Evolutionary conservation across 2,329 filamentous ascomycete species (phyloP).

Genomic region (Davidsoniella eucalypti): DNA sequence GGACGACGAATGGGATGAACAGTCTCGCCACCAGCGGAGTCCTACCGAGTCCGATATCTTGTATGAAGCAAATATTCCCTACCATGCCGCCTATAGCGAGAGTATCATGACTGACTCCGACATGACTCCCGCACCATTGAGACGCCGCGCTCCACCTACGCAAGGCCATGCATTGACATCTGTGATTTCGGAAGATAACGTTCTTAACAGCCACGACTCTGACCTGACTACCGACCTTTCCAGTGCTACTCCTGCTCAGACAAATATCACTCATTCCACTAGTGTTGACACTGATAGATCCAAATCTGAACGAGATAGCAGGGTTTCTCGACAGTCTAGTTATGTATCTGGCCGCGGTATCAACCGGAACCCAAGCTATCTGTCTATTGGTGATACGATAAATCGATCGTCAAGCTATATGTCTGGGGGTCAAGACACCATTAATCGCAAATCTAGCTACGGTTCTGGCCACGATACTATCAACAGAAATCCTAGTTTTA

Average conservation of each 20-base stretch:
- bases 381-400: conserved; percentile 3
- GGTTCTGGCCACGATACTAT: conserved; percentile 5
- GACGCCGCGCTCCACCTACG: conserved; percentile 31
- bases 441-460: conserved; percentile 3
- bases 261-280: conserved; percentile 37
- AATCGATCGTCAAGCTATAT: conserved; percentile 7
- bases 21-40: background rate
- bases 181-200: conserved; percentile 36
- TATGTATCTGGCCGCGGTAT: conserved; percentile 2
- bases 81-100: conserved; percentile 2
- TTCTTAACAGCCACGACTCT: conserved; percentile 31
- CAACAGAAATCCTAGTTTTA: conserved; percentile 6
- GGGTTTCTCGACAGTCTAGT: conserved; percentile 6
- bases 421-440: background rate
- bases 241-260: conserved; percentile 21
- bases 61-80: conserved; percentile 1
- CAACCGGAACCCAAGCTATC: conserved; percentile 5
- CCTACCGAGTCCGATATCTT: conserved; percentile 9
- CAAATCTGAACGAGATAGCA: conserved; percentile 2
- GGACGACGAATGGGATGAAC: conserved; percentile 16
- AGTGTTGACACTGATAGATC: conserved; percentile 32
- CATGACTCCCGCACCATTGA: conserved; percentile 17
- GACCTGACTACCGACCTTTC: conserved; percentile 25
- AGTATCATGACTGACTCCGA: conserved; percentile 12
- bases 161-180: conserved; percentile 42